Base-by-base conservation (phyloP, 2,329 filamentous ascomycete genomes). In the Gliomastix tumulicola region DNA sequence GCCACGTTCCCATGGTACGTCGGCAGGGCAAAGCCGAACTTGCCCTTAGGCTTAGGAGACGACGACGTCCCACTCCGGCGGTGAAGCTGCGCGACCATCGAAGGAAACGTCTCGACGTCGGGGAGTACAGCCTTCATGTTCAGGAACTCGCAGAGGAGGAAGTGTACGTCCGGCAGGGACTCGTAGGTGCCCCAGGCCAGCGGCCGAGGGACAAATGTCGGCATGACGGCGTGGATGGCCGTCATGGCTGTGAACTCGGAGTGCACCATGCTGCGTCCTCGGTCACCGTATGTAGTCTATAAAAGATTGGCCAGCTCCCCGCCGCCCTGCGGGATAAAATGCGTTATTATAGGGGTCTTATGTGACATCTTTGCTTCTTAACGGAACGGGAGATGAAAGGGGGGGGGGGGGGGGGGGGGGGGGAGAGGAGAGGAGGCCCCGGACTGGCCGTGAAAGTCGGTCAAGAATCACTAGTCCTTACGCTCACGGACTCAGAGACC, bases 11-110 rank as follows among this genome's bases (percentile, higher is more conserved):
- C 56, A 13, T 49, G 46, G 34, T 44, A 58, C 3, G 56, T 59
- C 9, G 44, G 47, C 3, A 53, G 27, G 18, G 46, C 47, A 23
- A 61, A 62, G 12, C 58, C 56, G 32, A 60, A 61, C 34, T 54
- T 53, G 2, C 54, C 55, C 8, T 42, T 51, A n/a, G n/a, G n/a
- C n/a, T n/a, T n/a, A n/a, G n/a, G n/a, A n/a, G n/a, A n/a, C 0
- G 54, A 54, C 1, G 55, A 55, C 22, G 32, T 34, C 34, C 48
- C 30, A 15, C 12, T 33, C n/a, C n/a, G n/a, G 4, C n/a, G 28
- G 17, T 37, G 35, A 18, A 37, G 18, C 5, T 30, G 13, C 12
- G 21, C 35, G n/a, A 35, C 28, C 13, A 6, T 31, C 13, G 30
- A 17, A 4, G 23, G 10, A 21, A 41, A 30, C 6, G 12, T 16